phyloP scores from a whole-genome alignment of 352 stramenopile genomes.

The Blastocystis sp. region DNA sequence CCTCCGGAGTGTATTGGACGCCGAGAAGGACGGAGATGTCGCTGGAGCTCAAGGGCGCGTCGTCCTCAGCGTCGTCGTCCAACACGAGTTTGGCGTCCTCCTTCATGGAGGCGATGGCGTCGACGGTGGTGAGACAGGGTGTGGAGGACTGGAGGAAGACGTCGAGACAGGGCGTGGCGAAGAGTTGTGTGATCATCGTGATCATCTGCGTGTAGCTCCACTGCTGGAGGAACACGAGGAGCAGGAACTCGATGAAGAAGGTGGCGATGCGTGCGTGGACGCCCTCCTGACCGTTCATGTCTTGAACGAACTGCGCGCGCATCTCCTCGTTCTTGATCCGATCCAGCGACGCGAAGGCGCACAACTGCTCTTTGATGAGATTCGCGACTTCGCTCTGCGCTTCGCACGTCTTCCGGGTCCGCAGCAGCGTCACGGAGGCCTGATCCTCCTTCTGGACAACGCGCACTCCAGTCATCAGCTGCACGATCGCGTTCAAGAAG shows the following conservation, averaged over 20 bases:
- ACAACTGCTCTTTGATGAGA: background rate
- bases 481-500: background rate
- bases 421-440: background rate
- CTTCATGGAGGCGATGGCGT: background rate
- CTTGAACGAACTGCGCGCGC: background rate
- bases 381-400: background rate
- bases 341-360: background rate
- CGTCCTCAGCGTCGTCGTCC: background rate
- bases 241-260: background rate
- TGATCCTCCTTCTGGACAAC: background rate
- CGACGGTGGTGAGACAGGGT: background rate
- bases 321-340: background rate
- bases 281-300: background rate
- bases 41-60: background rate
- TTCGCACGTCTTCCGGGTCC: background rate
- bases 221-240: background rate
- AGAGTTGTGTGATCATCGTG: background rate
- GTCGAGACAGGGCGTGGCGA: background rate
- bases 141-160: background rate
- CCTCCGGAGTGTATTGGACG: background rate
- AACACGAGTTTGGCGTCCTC: background rate
- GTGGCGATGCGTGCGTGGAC: background rate
- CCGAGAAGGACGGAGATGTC: background rate
- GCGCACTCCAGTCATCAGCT: background rate
- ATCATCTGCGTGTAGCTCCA: conserved; percentile 23